Evolutionary conservation across 495 filamentous ascomycete species (phyloP).

Genomic region (Achaetomiella virescens): DNA sequence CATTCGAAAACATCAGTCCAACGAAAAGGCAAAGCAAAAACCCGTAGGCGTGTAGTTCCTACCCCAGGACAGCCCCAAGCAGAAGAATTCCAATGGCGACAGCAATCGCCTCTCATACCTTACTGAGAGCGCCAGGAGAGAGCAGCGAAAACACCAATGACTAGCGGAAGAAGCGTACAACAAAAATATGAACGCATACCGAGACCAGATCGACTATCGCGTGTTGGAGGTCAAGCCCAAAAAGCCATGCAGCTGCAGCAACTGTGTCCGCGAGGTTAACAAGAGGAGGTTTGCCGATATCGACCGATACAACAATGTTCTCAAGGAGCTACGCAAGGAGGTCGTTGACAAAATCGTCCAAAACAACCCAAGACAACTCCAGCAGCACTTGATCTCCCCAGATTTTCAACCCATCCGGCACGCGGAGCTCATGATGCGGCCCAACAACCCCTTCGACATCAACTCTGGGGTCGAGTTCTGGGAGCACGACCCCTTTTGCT

Average conservation of each 20-base stretch:
- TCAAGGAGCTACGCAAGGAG: not conserved
- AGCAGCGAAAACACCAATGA: too few relatives aligned
- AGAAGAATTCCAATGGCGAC: too few relatives aligned
- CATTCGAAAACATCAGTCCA: too few relatives aligned
- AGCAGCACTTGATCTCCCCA: not conserved
- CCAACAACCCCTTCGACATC: not conserved
- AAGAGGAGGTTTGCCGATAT: not conserved
- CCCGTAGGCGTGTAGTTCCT: too few relatives aligned
- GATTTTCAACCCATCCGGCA: not conserved
- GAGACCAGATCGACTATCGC: not conserved
- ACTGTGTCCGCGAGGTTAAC: not conserved
- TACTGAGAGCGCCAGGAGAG: too few relatives aligned
- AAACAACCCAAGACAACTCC: not conserved
- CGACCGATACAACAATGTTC: not conserved
- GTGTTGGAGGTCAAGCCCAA: not conserved
- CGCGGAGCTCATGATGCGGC: not conserved
- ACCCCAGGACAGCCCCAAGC: too few relatives aligned
- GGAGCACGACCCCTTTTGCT: not conserved
- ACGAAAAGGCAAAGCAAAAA: too few relatives aligned
- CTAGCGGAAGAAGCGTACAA: not conserved
- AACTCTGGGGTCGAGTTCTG: not conserved
- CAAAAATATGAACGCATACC: not conserved
- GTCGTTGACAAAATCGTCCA: not conserved
- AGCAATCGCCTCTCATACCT: too few relatives aligned
- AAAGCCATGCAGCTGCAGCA: not conserved